These are phyloP conservation scores for Carex arenaria DNA, from an alignment of 202 grass and related monocot genomes.

Conservation along the genomic window DNA sequence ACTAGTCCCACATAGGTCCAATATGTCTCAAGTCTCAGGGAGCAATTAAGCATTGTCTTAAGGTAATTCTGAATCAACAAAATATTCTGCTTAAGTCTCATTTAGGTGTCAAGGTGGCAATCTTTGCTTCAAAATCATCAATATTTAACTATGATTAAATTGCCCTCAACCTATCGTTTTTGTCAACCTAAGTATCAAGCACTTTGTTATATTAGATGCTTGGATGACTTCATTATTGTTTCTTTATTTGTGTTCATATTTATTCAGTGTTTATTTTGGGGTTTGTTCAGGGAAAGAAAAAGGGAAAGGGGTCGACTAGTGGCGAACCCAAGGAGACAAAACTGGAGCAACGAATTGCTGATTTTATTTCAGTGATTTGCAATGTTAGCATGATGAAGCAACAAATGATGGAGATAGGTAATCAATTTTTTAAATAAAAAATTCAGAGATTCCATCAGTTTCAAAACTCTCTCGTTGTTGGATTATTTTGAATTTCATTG, in stretches of 20 bases:
- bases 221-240: slow-evolving; percentile 3
- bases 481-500: neutral
- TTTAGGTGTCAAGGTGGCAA: neutral
- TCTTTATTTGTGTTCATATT: slow-evolving; percentile 12
- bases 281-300: slow-evolving; percentile 25
- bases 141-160: neutral
- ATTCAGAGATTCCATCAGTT: neutral
- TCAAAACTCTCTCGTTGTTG: neutral
- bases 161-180: slow-evolving; percentile 6
- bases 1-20: neutral
- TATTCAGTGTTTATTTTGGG: slow-evolving; percentile 19
- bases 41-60: neutral
- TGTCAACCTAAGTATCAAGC: neutral
- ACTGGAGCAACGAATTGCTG: slow-evolving; percentile 64
- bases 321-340: slow-evolving; percentile 66
- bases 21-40: neutral
- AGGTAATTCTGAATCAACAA: neutral
- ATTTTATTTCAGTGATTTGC: slow-evolving; percentile 88
- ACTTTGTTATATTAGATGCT: neutral
- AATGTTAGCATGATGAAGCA: slow-evolving; percentile 98
- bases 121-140: neutral
- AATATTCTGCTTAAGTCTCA: neutral
- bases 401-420: slow-evolving; percentile 99
- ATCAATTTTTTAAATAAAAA: slow-evolving; percentile 6
- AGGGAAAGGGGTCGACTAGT: slow-evolving; percentile 30